Evolutionary conservation across 805 yeast species (phyloP).

Genomic region (Pichia rugopelliculosa): DNA sequence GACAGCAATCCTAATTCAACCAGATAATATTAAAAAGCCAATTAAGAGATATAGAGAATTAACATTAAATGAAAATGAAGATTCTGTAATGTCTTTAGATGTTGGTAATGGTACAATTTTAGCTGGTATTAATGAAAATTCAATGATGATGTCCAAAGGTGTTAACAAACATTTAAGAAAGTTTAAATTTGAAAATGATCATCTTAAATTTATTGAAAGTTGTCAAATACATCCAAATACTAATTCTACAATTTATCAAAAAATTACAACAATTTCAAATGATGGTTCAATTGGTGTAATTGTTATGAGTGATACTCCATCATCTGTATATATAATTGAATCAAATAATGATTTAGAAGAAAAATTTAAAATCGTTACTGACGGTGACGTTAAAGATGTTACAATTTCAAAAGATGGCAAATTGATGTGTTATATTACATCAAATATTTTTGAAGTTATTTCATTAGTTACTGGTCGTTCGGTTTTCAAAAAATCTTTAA

Average conservation of each 20-base stretch:
- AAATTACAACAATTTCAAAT: constrained; percentile 48
- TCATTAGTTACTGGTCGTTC: constrained; percentile 42
- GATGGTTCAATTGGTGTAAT: constrained; percentile 61
- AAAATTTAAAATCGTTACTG: constrained; percentile 45
- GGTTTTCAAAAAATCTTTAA: constrained; percentile 23
- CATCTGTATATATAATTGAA: constrained; percentile 55
- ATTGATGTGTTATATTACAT: constrained; percentile 56
- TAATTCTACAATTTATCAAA: constrained; percentile 53
- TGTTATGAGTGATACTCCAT: constrained; percentile 61
- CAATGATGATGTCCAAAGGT: constrained; percentile 49
- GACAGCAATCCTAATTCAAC: constrained; percentile 54
- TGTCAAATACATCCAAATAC: constrained; percentile 48
- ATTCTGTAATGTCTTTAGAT: constrained; percentile 83
- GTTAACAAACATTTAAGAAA: constrained; percentile 67
- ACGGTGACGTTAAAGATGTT: constrained; percentile 54
- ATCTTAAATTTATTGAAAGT: constrained; percentile 51
- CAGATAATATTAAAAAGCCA: constrained; percentile 38
- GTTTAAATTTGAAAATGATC: constrained; percentile 51
- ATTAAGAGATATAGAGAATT: constrained; percentile 60
- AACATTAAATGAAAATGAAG: constrained; percentile 48
- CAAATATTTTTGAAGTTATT: constrained; percentile 42
- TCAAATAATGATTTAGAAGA: constrained; percentile 43
- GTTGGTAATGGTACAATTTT: constrained; percentile 46
- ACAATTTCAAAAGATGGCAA: constrained; percentile 62
- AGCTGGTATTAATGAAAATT: constrained; percentile 70